Evolutionary conservation across 139 green algal species (phyloP), one percentile per base, ranked within the genome.

Genomic region (Picochlorum sp.): DNA sequence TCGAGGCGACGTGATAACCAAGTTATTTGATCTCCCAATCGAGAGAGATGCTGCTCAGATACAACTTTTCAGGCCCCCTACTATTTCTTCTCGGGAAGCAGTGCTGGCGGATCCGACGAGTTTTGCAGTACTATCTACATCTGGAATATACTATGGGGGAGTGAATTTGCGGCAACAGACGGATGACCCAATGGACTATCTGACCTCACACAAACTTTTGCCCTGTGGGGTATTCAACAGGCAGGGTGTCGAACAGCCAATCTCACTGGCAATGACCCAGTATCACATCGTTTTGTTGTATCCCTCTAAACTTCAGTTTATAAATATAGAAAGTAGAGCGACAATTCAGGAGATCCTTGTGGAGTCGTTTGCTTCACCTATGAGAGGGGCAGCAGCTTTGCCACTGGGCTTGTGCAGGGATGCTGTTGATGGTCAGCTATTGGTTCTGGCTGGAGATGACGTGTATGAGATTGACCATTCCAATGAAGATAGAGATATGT

Each of bases 401-500:
- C 71, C 71, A 16, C 66, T 73, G 15, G 66, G 66, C 9, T 66
- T 74, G 14, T 65, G 30, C 41, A 51, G 51, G 11, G 71, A 70
- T 49, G 44, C 60, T 23, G 18, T 69, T 28, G 49, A 51, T 4
- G 65, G 50, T 11, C 65, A 49, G 18, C 52, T 72, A 15, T 55
- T 62, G 15, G 71, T 72, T 28, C 44, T 72, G 13, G 65, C 65
- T 51, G 72, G 72, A 15, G 72, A 74, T 11, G 79, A 87, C 8
- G 59, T 45, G 5, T 62, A 69, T 13, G 76, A 88, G 57, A 52
- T 89, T 37, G 65, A 67, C 3, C 57, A 67, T 2, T 52, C 60
- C 3, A 67, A 85, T 52, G 89, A 96, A 66, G 75, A 60, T 15
- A 66, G 79, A 1, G 81, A 88, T 75, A 90, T 96, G 87, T 96